Percentiles rank a stretch among this genome's conserved stretches.
Evolutionary conservation across 352 stramenopile species (phyloP).

Genomic region (Globisporangium orthogonon): DNA sequence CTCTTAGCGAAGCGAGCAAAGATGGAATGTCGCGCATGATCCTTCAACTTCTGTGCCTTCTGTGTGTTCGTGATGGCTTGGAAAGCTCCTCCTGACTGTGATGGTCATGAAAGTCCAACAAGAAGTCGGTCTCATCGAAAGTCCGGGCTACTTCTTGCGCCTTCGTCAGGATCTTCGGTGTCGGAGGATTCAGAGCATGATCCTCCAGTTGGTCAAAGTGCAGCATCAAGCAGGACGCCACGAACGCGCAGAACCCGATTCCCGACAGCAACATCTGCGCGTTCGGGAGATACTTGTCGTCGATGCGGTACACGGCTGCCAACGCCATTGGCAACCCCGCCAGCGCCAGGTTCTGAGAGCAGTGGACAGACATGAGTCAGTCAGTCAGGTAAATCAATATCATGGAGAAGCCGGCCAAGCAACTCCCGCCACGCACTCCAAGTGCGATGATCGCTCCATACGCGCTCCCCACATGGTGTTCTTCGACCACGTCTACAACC

Average conservation of each 20-base stretch:
- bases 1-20: too few relatives aligned
- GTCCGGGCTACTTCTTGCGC: conserved; percentile 12
- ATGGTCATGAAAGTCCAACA: conserved; percentile 9
- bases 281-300: conserved; percentile 31
- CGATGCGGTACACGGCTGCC: conserved; percentile 25
- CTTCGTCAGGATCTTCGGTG: conserved; percentile 18
- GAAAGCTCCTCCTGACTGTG: conserved; percentile 1
- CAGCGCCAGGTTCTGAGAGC: conserved; percentile 32
- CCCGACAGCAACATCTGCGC: conserved; percentile 27
- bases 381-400: neutral
- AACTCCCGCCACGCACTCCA: conserved; percentile 17
- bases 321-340: conserved; percentile 34
- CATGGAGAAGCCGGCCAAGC: neutral
- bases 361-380: neutral
- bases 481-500: conserved; percentile 53
- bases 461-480: conserved; percentile 62
- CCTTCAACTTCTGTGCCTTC: conserved; percentile 1
- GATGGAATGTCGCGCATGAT: neutral
- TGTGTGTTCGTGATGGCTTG: neutral
- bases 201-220: conserved; percentile 20
- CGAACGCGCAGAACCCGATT: conserved; percentile 16
- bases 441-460: conserved; percentile 79
- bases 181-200: conserved; percentile 23
- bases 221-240: conserved; percentile 17
- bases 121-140: conserved; percentile 13